Evolutionary conservation across 1,284 basidiomycete genomes (phyloP), one percentile per base, ranked within the genome.

Genomic region (Irpex sp.): DNA sequence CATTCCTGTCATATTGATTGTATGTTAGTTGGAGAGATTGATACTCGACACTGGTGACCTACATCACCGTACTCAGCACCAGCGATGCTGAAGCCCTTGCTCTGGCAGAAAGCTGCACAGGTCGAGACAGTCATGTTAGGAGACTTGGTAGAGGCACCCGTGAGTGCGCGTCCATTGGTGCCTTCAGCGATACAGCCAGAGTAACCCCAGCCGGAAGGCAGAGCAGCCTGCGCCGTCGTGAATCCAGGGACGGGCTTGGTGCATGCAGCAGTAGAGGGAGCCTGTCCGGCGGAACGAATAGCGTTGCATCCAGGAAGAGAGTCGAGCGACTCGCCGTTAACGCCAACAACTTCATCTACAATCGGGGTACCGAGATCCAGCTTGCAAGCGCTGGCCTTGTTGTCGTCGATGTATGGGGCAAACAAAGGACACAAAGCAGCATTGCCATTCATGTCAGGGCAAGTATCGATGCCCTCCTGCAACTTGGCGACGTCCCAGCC

Each of bases 231-330:
- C 15, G 67, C 65, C 36, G 67, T 40, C n/a, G 64, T 26, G 57
- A 72, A 60, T 40, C 61, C 31, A 19, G 71, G 70, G 11, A 61
- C 48, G 61, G 65, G 61, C 31, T 65, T 60, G 34, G 69, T 68
- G 51, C 64, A 68, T 44, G 40, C 40, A 51, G 66, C 68, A 57
- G 68, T 54, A 19, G n/a, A 56, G 31, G 54, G 54, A 17, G 49
- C 49, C 17, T n/a, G 13, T n/a, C 49, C 49, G 5, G 54, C 21
- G 54, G 26, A 13, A 61, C 66, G 68, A 62, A 73, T 61, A 48
- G 71, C 54, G 66, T 74, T 74, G 68, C 72, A 72, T 57, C 72
- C 73, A n/a, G 74, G 72, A 31, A 75, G 70, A 17, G 57, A 57
- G 38, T 57, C 48, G 57, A 75, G 63, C 15, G 8, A 15, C 15